Percentiles rank a stretch among this genome's conserved stretches.
phyloP scores from a whole-genome alignment of 805 yeast genomes.

The Ogataea siamensis region DNA sequence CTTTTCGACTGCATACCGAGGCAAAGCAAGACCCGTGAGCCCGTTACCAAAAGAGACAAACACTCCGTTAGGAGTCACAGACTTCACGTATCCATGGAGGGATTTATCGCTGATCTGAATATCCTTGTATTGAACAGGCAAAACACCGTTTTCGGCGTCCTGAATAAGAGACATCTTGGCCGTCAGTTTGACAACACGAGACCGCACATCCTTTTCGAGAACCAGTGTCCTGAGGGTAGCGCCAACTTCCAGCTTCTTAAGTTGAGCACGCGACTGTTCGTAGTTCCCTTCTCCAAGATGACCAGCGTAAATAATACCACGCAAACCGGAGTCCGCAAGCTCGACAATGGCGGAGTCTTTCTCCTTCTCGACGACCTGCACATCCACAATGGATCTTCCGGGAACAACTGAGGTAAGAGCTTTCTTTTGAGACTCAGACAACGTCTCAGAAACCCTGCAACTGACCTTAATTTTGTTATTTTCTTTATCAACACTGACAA shows the following conservation, averaged over 20 bases:
- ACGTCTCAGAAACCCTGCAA: constrained; percentile 61
- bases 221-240: constrained; percentile 56
- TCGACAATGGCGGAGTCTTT: constrained; percentile 73
- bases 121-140: constrained; percentile 65
- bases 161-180: constrained; percentile 64
- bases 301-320: constrained; percentile 72
- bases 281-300: constrained; percentile 75
- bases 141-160: constrained; percentile 50
- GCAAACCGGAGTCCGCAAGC: constrained; percentile 46
- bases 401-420: constrained; percentile 46
- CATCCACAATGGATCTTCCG: constrained; percentile 64
- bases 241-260: constrained; percentile 66
- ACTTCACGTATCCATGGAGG: constrained; percentile 73
- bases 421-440: constrained; percentile 45
- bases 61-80: constrained; percentile 75
- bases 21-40: constrained; percentile 79
- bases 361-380: constrained; percentile 66
- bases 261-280: constrained; percentile 65
- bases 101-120: constrained; percentile 45
- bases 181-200: constrained; percentile 60
- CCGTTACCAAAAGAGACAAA: constrained; percentile 80
- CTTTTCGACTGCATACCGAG: constrained; percentile 62
- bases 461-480: constrained; percentile 63
- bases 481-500: constrained; percentile 55
- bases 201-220: constrained; percentile 61